A percentile compares a stretch with the other conserved stretches of the same genome.
phyloP scores from a whole-genome alignment of 106 monocot species.

The Dendrobium officinale region DNA sequence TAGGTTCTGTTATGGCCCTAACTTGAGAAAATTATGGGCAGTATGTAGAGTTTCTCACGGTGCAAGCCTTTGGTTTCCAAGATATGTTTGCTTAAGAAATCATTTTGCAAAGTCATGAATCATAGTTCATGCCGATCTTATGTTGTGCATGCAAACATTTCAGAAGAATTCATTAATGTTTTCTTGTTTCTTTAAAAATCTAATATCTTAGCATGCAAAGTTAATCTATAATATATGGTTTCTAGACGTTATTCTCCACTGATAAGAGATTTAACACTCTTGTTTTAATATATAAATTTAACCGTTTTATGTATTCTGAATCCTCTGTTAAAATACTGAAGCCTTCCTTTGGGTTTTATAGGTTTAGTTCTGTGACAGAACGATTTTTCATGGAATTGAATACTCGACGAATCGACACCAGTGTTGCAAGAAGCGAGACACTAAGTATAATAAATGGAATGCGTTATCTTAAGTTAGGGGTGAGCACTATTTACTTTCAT shows the following conservation, averaged over 20 bases:
- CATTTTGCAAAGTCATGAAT: background rate
- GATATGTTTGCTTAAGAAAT: background rate
- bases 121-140: background rate
- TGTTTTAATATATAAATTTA: background rate
- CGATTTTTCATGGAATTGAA: slow-evolving; percentile 98
- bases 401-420: slow-evolving; percentile 74
- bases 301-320: background rate
- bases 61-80: background rate
- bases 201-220: background rate
- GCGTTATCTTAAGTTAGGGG: slow-evolving; percentile 99
- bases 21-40: background rate
- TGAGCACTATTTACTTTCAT: slow-evolving; percentile 25
- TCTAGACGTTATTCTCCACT: background rate
- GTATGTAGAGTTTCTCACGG: background rate
- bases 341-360: slow-evolving; percentile 23
- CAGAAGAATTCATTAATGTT: background rate
- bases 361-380: slow-evolving; percentile 98
- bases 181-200: background rate
- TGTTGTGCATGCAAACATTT: background rate
- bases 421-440: slow-evolving; percentile 88
- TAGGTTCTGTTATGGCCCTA: background rate
- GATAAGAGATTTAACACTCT: background rate
- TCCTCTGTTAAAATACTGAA: background rate
- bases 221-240: background rate
- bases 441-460: slow-evolving; percentile 98